Evolutionary conservation across 495 filamentous ascomycete species (phyloP).

Genomic region (Cenococcum geophilum): DNA sequence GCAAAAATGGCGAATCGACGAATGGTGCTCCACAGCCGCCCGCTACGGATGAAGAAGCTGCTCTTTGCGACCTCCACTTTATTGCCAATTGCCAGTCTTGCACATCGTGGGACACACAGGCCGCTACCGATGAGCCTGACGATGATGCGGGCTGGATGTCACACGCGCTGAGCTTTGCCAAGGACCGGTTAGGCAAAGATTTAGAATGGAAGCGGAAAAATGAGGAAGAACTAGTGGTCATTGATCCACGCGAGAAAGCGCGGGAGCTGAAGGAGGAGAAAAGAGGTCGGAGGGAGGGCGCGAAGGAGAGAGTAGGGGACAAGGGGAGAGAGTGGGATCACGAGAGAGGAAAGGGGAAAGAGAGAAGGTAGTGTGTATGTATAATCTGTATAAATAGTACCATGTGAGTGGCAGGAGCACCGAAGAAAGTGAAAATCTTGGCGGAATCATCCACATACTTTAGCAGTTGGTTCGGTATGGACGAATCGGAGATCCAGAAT

Average conservation of each 20-base stretch:
- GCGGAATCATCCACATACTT: no score
- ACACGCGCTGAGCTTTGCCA: conserved; percentile 76
- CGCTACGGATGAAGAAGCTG: conserved; percentile 27
- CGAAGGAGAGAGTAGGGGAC: conserved; percentile 12
- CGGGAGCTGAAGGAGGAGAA: conserved; percentile 49
- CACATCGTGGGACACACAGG: conserved; percentile 60
- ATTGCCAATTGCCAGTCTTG: conserved; percentile 91
- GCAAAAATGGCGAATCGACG: neutral
- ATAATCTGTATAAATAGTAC: no score
- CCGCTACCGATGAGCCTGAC: conserved; percentile 44
- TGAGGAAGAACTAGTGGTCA: conserved; percentile 84
- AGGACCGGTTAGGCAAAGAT: conserved; percentile 88
- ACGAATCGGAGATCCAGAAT: no score
- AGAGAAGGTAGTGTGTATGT: neutral
- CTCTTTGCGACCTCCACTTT: conserved; percentile 33
- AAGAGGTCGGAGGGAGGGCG: conserved; percentile 22
- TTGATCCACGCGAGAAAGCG: conserved; percentile 85
- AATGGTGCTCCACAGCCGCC: conserved; percentile 8
- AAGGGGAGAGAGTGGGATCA: conserved; percentile 1
- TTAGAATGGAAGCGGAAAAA: conserved; percentile 82
- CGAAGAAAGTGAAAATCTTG: no score
- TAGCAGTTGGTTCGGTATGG: no score
- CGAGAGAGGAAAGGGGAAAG: neutral
- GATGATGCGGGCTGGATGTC: conserved; percentile 58
- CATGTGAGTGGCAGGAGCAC: no score